Evolutionary conservation across 2,329 filamentous ascomycete genomes (phyloP).

Genomic region (Lachnum nothofagi): DNA sequence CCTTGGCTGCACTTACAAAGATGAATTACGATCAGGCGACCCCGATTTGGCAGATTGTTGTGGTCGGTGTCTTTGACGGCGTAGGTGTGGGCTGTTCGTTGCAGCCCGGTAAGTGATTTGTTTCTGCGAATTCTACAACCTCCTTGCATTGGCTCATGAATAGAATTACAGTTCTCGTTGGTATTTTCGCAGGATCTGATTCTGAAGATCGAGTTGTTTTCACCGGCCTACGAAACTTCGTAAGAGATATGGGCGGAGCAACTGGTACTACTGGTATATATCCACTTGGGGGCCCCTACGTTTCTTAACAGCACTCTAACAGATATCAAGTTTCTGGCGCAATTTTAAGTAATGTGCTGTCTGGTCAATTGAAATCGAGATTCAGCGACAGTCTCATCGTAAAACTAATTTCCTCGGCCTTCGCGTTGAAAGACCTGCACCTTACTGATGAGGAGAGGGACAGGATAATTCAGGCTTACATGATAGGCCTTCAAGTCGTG

Average conservation of each 20-base stretch:
- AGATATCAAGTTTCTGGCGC: constrained; percentile 5
- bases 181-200: too few species aligned
- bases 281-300: too few species aligned
- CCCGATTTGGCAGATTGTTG: not conserved
- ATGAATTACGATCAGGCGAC: not conserved
- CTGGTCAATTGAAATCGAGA: not conserved
- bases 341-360: constrained; percentile 8
- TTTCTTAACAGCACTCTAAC: too few species aligned
- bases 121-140: too few species aligned
- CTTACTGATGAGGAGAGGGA: not conserved
- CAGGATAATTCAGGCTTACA: constrained; percentile 22
- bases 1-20: not conserved
- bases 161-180: too few species aligned
- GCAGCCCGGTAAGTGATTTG: too few species aligned
- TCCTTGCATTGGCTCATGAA: too few species aligned
- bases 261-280: too few species aligned
- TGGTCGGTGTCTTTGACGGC: not conserved
- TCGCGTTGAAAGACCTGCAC: not conserved
- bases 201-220: too few species aligned
- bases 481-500: constrained; percentile 24
- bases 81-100: constrained; percentile 9
- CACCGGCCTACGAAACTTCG: too few species aligned
- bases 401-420: constrained; percentile 3
- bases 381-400: not conserved
- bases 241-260: too few species aligned